Conservation (phyloP, 805 yeast genomes). For the Ogataea allantospora region DNA sequence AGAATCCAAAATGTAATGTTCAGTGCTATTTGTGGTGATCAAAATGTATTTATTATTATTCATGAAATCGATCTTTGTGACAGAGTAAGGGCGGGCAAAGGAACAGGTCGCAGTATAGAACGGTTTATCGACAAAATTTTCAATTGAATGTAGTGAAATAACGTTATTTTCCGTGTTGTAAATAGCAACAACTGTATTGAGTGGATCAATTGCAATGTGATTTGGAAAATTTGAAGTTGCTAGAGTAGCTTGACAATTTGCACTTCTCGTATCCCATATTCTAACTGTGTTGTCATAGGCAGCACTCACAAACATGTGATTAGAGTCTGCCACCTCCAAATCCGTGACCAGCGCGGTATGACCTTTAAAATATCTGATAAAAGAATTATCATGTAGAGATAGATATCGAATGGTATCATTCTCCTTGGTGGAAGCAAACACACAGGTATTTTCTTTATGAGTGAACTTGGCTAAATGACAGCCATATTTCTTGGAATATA, state of each 20-base stretch:
- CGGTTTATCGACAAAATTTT: constrained; percentile 56
- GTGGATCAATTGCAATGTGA: constrained; percentile 73
- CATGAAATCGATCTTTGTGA: constrained; percentile 40
- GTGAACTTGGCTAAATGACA: constrained; percentile 84
- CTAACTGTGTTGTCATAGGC: constrained; percentile 78
- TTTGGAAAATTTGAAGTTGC: constrained; percentile 41
- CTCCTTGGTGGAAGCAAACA: constrained; percentile 77
- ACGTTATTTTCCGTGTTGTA: constrained; percentile 44
- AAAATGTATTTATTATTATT: constrained; percentile 43
- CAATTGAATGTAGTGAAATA: constrained; percentile 60
- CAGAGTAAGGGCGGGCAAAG: constrained; percentile 1
- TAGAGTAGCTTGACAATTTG: constrained; percentile 61
- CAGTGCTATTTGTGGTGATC: constrained; percentile 23
- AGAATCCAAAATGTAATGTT: constrained; percentile 25
- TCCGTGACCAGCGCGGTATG: constrained; percentile 76
- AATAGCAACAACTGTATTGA: constrained; percentile 77
- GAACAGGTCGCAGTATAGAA: constrained; percentile 47
- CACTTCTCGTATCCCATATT: constrained; percentile 79
- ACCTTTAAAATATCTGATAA: constrained; percentile 82
- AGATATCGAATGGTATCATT: constrained; percentile 76
- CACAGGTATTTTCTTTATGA: constrained; percentile 60
- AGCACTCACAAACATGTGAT: constrained; percentile 62
- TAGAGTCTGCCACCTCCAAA: constrained; percentile 69
- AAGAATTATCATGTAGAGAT: constrained; percentile 73
- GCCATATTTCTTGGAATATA: constrained; percentile 88